phyloP scores from a whole-genome alignment of 805 yeast species.

The Wickerhamomyces canadensis region DNA sequence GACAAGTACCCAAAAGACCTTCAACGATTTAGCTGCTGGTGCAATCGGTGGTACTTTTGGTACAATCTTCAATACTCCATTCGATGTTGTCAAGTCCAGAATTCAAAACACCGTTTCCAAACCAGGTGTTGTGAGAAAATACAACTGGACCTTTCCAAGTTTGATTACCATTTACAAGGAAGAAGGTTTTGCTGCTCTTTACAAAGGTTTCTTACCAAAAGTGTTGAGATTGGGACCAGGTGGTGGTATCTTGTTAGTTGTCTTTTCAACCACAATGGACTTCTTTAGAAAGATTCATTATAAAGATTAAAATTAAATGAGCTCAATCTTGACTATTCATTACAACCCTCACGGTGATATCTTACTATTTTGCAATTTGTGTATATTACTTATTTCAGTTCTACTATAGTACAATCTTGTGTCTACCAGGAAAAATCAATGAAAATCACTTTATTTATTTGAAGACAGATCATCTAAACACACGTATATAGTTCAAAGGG shows the following conservation, averaged over 20 bases:
- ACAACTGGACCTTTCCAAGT: constrained; percentile 89
- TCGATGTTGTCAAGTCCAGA: constrained; percentile 95
- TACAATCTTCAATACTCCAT: constrained; percentile 92
- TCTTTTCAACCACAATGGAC: constrained; percentile 93
- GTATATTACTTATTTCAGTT: too few relatives aligned
- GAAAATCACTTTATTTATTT: not conserved
- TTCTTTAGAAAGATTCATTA: constrained; percentile 57
- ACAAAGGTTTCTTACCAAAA: constrained; percentile 96
- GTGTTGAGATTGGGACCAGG: constrained; percentile 98
- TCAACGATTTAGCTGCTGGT: constrained; percentile 88
- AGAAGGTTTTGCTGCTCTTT: constrained; percentile 89
- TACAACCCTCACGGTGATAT: too few relatives aligned
- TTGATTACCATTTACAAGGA: constrained; percentile 69
- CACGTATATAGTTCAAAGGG: not conserved
- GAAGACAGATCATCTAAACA: constrained; percentile 1
- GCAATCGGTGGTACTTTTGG: constrained; percentile 96
- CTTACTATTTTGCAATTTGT: too few relatives aligned
- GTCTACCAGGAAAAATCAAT: too few relatives aligned
- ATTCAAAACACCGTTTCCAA: constrained; percentile 69
- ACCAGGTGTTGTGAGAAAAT: constrained; percentile 77
- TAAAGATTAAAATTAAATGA: constrained; percentile 10
- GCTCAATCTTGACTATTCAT: too few relatives aligned
- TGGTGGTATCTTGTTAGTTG: constrained; percentile 96
- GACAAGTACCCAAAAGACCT: constrained; percentile 64
- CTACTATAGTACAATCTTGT: too few relatives aligned